Conservation (phyloP, 2,329 filamentous ascomycete species). For the Ceratocystis variospora region DNA sequence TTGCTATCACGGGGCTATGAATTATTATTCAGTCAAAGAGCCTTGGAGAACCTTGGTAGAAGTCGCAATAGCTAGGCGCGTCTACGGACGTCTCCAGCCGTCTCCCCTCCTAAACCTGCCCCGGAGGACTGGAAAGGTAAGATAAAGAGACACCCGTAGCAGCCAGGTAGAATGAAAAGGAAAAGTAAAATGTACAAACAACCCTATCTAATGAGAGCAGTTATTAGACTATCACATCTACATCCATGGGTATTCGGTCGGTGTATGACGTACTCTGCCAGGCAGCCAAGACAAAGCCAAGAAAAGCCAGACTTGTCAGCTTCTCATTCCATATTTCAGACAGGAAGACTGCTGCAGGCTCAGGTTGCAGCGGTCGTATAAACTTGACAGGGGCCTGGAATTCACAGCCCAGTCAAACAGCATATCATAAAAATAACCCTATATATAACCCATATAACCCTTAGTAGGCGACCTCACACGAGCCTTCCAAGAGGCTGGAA, state of each 20-base stretch:
- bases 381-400: neutral
- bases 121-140: too few relatives aligned
- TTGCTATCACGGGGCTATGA: too few relatives aligned
- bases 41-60: too few relatives aligned
- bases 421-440: neutral
- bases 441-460: accelerated
- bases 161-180: too few relatives aligned
- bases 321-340: neutral
- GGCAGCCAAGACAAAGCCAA: slow-evolving; percentile 6
- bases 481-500: too few relatives aligned
- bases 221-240: neutral
- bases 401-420: too few relatives aligned
- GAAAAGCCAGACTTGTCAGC: neutral
- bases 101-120: too few relatives aligned
- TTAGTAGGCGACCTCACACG: too few relatives aligned
- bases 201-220: neutral
- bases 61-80: too few relatives aligned
- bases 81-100: too few relatives aligned
- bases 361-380: neutral
- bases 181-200: neutral
- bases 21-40: too few relatives aligned
- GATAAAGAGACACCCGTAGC: too few relatives aligned
- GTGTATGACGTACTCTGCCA: neutral
- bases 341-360: neutral
- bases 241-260: neutral